Evolutionary conservation across 805 yeast species (phyloP).

Genomic region (Yarrowia deformans): DNA sequence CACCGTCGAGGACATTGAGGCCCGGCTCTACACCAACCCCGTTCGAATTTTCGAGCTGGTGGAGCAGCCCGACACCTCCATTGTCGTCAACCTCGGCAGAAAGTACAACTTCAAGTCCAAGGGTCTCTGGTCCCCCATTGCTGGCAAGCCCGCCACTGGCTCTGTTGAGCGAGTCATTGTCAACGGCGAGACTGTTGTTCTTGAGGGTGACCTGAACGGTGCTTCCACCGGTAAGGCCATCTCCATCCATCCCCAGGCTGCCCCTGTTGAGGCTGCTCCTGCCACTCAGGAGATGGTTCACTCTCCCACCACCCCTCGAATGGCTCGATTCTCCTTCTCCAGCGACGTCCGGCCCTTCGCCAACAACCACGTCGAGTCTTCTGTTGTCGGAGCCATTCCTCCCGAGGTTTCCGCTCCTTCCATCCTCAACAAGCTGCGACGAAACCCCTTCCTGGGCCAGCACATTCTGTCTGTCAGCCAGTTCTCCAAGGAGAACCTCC

Average conservation of each 20-base stretch:
- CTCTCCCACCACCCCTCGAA: conserved; percentile 42
- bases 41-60: conserved; percentile 81
- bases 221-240: conserved; percentile 69
- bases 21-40: conserved; percentile 82
- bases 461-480: conserved; percentile 89
- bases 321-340: conserved; percentile 45
- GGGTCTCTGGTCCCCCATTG: conserved; percentile 61
- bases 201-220: conserved; percentile 79
- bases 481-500: conserved; percentile 86
- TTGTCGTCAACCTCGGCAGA: conserved; percentile 87
- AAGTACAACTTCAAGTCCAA: conserved; percentile 53
- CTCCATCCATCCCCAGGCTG: conserved; percentile 48
- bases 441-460: conserved; percentile 90
- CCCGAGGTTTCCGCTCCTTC: conserved; percentile 59
- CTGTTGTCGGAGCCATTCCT: conserved; percentile 42
- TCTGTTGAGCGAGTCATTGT: conserved; percentile 87
- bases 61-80: conserved; percentile 71
- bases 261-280: conserved; percentile 43
- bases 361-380: conserved; percentile 42
- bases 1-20: conserved; percentile 72
- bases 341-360: conserved; percentile 50
- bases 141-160: conserved; percentile 66
- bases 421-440: conserved; percentile 79
- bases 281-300: conserved; percentile 39
- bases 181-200: conserved; percentile 77